Percentiles rank a stretch among this genome's conserved stretches.
Conservation (phyloP, 2,329 filamentous ascomycete genomes). For the Helicocarpus griseus region DNA sequence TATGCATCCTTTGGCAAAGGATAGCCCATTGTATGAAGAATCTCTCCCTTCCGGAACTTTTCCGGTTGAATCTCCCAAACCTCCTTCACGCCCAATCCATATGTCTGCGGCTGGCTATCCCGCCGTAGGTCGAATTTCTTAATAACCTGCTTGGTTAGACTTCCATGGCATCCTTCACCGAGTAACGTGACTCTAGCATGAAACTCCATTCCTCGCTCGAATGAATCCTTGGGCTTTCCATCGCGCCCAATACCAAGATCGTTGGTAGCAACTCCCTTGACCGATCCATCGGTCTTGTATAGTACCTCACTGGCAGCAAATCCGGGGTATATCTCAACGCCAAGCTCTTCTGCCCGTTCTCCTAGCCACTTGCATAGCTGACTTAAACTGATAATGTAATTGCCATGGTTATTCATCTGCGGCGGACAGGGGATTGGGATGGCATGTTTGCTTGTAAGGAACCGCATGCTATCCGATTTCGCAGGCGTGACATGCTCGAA, state of each 20-base stretch:
- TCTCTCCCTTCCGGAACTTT: conserved; percentile 79
- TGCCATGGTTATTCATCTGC: conserved; percentile 97
- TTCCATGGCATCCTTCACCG: conserved; percentile 91
- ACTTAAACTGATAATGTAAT: conserved; percentile 94
- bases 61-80: conserved; percentile 93
- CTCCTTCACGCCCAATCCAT: conserved; percentile 89
- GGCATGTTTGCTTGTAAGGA: conserved; percentile 70
- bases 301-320: conserved; percentile 91
- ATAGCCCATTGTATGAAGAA: conserved; percentile 88
- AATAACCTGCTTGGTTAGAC: conserved; percentile 85
- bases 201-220: conserved; percentile 97
- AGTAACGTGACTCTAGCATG: conserved; percentile 86
- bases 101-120: conserved; percentile 89
- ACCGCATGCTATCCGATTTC: conserved; percentile 78
- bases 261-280: conserved; percentile 91
- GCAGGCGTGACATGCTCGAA: conserved; percentile 85
- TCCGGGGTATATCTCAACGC: conserved; percentile 91
- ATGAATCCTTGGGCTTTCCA: conserved; percentile 78
- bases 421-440: conserved; percentile 81
- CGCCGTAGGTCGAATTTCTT: conserved; percentile 86
- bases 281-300: conserved; percentile 76
- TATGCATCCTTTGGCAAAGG: conserved; percentile 83
- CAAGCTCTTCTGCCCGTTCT: conserved; percentile 89
- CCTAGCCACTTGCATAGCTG: conserved; percentile 94
- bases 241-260: conserved; percentile 76